Conservation (phyloP, 805 yeast genomes). For the Teunomyces atbi region DNA sequence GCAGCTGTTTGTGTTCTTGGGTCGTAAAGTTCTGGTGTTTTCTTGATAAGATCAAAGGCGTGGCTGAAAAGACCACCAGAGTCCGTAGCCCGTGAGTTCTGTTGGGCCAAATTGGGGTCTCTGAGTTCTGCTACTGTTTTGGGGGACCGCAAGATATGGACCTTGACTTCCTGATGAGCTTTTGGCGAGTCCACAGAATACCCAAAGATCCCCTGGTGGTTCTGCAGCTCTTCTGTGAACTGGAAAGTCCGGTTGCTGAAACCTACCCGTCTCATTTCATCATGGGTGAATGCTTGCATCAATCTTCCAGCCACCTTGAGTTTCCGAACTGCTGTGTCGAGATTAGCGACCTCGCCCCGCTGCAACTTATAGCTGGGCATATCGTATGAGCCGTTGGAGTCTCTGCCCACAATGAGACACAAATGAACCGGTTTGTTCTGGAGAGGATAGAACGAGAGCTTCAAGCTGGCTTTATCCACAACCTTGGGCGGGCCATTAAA, state of each 20-base stretch:
- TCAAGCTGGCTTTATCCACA: conserved; percentile 23
- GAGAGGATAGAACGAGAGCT: conserved; percentile 44
- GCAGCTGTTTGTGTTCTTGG: conserved; percentile 52
- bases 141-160: conserved; percentile 73
- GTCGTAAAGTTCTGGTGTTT: conserved; percentile 23
- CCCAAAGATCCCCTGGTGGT: conserved; percentile 32
- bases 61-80: conserved; percentile 76
- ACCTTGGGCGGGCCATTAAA: conserved; percentile 13
- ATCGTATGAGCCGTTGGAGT: conserved; percentile 70
- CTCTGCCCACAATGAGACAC: conserved; percentile 72
- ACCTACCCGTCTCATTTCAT: conserved; percentile 78
- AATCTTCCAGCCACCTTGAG: conserved; percentile 79
- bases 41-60: conserved; percentile 69
- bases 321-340: conserved; percentile 71
- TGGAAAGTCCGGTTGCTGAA: conserved; percentile 77
- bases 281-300: conserved; percentile 90
- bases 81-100: conserved; percentile 67
- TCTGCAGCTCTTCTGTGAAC: conserved; percentile 56
- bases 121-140: conserved; percentile 69
- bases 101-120: conserved; percentile 83
- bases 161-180: conserved; percentile 58
- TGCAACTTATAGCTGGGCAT: conserved; percentile 51
- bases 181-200: conserved; percentile 49
- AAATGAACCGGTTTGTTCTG: conserved; percentile 79
- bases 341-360: conserved; percentile 58